Conservation (phyloP, 148 eudicot species). For the Rhododendron mucronatum region DNA sequence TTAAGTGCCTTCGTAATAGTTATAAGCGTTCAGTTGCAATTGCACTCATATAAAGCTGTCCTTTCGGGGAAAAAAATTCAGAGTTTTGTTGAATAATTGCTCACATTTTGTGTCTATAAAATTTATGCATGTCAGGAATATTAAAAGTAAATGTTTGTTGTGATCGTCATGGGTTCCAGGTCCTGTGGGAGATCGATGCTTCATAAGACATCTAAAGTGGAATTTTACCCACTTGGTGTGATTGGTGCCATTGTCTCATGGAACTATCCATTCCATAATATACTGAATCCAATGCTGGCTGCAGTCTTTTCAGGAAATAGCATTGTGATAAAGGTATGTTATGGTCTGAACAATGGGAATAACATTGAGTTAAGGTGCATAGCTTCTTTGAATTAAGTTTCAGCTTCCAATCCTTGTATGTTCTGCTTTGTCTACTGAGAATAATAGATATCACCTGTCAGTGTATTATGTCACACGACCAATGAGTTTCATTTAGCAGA, state of each 20-base stretch:
- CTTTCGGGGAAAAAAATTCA: neutral
- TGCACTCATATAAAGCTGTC: neutral
- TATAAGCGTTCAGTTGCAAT: neutral
- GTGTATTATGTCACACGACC: neutral
- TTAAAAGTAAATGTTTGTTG: neutral
- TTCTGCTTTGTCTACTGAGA: neutral
- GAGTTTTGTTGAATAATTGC: neutral
- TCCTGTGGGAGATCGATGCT: slow-evolving; percentile 94
- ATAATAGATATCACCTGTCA: neutral
- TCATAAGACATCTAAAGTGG: slow-evolving; percentile 90
- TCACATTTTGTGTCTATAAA: neutral
- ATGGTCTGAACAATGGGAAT: slow-evolving; percentile 3
- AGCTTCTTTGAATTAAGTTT: neutral
- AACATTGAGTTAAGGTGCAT: neutral
- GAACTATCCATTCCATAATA: slow-evolving; percentile 97
- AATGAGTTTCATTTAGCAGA: neutral
- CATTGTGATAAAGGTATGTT: slow-evolving; percentile 81
- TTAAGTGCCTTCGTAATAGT: neutral
- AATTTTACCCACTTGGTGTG: slow-evolving; percentile 91
- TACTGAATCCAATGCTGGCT: slow-evolving; percentile 95
- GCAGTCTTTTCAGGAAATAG: slow-evolving; percentile 94
- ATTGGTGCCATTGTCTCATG: slow-evolving; percentile 98
- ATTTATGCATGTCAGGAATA: neutral
- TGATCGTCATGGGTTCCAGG: slow-evolving; percentile 38
- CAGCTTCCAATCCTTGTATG: neutral